A percentile compares a stretch with the other conserved stretches of the same genome.
phyloP scores from a whole-genome alignment of 441 rosid species.

The Eruca vesicaria region DNA sequence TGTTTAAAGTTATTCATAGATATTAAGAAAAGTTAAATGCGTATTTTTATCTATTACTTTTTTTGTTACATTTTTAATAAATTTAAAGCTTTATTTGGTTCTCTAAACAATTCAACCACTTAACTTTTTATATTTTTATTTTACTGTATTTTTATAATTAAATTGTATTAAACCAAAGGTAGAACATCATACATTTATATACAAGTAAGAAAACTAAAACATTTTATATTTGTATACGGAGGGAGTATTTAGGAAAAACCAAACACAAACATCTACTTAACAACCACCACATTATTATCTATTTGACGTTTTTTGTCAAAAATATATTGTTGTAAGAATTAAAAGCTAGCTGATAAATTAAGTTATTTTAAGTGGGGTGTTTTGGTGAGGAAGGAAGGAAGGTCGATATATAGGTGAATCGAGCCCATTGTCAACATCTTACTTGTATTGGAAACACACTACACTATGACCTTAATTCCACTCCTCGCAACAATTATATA shows the following conservation, averaged over 20 bases:
- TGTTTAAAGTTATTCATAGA: too few species aligned
- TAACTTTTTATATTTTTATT: too few species aligned
- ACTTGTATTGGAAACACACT: slow-evolving; percentile 15
- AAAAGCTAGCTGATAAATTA: not conserved
- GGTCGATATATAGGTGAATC: not conserved
- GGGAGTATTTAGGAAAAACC: not conserved
- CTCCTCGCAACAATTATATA: not conserved
- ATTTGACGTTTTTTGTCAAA: not conserved
- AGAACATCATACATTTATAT: too few species aligned
- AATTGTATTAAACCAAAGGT: too few species aligned
- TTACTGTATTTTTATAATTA: too few species aligned
- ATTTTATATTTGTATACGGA: too few species aligned
- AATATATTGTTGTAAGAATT: not conserved
- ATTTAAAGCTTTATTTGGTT: too few species aligned
- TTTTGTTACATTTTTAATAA: too few species aligned
- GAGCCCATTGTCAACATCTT: slow-evolving; percentile 8
- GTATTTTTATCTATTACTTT: too few species aligned
- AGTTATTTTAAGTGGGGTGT: not conserved
- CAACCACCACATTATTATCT: not conserved
- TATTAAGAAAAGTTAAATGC: too few species aligned
- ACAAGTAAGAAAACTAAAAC: too few species aligned
- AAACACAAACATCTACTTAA: not conserved
- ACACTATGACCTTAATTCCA: slow-evolving; percentile 6
- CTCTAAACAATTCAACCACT: too few species aligned
- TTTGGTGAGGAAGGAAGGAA: slow-evolving; percentile 8